Evolutionary conservation across 257 asterid genomes (phyloP), one percentile per base, ranked within the genome.

Genomic region (Jaltomata sinuosa): DNA sequence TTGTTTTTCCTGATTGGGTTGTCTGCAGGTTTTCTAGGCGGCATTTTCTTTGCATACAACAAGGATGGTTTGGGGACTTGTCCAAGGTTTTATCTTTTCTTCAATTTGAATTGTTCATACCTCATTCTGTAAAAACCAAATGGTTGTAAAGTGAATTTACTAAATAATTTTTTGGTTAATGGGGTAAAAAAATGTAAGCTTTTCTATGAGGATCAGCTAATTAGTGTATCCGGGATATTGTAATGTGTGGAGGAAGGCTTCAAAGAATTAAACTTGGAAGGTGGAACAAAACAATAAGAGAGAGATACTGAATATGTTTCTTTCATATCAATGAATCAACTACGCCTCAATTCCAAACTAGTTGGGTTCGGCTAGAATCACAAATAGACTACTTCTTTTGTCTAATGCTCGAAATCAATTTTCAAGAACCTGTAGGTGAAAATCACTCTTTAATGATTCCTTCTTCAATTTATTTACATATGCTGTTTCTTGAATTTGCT

Each of bases 21-120:
- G 45, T 32, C 52, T 59, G 7, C 86, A 86, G 91, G 87, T 47
- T 74, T 81, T 82, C 84, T 25, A 84, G 84, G 79, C 83, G 27
- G 80, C 83, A 42, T 40, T 36, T 61, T 12, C 45, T 22, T 36
- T 74, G 84, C 67, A 21, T 36, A 25, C 25, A 45, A 69, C 64
- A 57, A 69, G 84, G 80, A 36, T 42, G 31, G 79, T 45, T n/a
- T 49, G 57, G 61, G 49, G 40, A 83, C 87, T 14, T 68, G 11
- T 27, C 65, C 71, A 77, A 78, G 84, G 87, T 78, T 54, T 77
- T 29, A 29, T 1, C 12, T 29, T 14, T 61, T 54, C 59, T 61
- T 61, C 40, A 5, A 21, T 16, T 82, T 64, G 16, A 2, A 6
- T 42, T 82, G 4, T 52, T 68, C 10, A 2, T 82, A 25, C 21